Conservation (phyloP, 1,139 yeast genomes). For the Meyerozyma guilliermondii region DNA sequence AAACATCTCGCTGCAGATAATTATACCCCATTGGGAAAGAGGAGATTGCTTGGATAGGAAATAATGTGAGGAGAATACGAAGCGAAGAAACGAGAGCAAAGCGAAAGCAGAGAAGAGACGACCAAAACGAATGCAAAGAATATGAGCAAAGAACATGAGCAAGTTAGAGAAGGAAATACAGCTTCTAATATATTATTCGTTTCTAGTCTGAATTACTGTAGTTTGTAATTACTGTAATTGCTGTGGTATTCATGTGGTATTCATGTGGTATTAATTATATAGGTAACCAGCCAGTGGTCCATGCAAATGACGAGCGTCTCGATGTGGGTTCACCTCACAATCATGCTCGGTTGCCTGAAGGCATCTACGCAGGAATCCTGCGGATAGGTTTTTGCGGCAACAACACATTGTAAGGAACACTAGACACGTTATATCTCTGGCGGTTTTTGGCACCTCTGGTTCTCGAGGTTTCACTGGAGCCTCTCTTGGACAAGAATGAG, state of each 20-base stretch:
- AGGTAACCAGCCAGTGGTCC: not conserved
- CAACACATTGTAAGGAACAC: conserved; percentile 27
- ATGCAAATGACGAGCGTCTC: not conserved
- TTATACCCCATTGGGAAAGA: not conserved
- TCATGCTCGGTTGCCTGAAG: not conserved
- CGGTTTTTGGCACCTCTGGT: conserved; percentile 17
- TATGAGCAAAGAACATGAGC: too few species aligned
- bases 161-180: too few species aligned
- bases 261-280: not conserved
- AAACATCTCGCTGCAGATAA: not conserved
- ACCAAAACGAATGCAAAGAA: too few species aligned
- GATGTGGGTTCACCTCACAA: conserved; percentile 2
- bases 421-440: conserved; percentile 20
- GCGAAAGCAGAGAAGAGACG: too few species aligned
- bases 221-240: too few species aligned
- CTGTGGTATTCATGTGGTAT: too few species aligned
- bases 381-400: not conserved
- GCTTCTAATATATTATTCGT: too few species aligned
- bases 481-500: conserved; percentile 23
- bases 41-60: not conserved
- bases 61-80: not conserved
- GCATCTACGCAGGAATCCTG: not conserved
- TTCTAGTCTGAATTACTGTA: too few species aligned
- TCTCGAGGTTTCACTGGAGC: conserved; percentile 14
- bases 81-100: too few species aligned